Evolutionary conservation across 1,284 basidiomycete genomes (phyloP), one percentile per base, ranked within the genome.

Genomic region (Tylopilus sp.): DNA sequence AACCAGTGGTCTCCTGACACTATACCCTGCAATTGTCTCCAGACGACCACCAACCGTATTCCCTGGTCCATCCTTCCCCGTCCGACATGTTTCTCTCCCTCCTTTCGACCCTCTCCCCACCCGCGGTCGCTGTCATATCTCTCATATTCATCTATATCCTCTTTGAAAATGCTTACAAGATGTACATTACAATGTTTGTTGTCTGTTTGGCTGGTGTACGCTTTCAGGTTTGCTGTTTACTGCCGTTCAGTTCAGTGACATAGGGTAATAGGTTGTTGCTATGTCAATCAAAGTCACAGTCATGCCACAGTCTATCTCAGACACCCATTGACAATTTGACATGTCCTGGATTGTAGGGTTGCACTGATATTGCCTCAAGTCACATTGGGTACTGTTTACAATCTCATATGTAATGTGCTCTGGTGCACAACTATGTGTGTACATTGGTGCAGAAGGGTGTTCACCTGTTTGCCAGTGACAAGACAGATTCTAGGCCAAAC

Each of bases 201-300:
- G 47, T 65, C 26, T 39, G 58, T 47, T 68, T 53, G 41, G 59
- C 16, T 70, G 62, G 54, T 74, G 67, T 74, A 75, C 44, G 58
- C 57, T 67, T 33, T 58, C 57, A 61, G 60, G 24, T 62, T 61
- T 59, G 29, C 29, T 72, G 47, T 67, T 53, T 38, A 54, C 22
- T 55, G 62, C 32, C 72, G 65, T 69, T 41, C 55, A 59, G 4
- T 18, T 41, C 55, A 59, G 4, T 18, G 7, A 41, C 38, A 33
- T 54, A 62, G 59, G 62, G 60, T 62, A 58, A 59, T 56, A 22
- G 53, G 24, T 57, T 57, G 51, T 29, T 70, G 56, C n/a, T n/a
- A n/a, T n/a, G n/a, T n/a, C 29, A 29, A 29, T 29, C 29, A 29
- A 29, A 29, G 29, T 29, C 29, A 29, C 29, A 29, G 29, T 29